Conservation (phyloP, 768 basidiomycete species). For the Boletus edulis region DNA sequence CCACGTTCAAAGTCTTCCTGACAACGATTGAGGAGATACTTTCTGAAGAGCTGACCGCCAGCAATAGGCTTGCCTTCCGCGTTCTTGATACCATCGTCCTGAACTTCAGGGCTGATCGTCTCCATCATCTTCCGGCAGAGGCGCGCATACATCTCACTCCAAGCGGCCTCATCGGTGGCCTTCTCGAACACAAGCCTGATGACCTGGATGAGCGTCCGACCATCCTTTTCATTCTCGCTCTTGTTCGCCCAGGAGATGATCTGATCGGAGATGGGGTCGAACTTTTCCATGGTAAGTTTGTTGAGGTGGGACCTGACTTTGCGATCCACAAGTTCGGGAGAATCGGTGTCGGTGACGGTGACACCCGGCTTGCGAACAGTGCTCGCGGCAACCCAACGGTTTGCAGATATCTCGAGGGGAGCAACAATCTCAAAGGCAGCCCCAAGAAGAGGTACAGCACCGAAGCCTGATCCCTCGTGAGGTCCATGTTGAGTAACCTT, state of each 20-base stretch:
- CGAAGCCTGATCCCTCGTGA: constrained; percentile 33
- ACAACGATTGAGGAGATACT: constrained; percentile 94
- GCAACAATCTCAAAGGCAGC: constrained; percentile 60
- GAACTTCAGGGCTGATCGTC: constrained; percentile 81
- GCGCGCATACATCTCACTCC: constrained; percentile 97
- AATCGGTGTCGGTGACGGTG: constrained; percentile 51
- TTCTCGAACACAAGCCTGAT: constrained; percentile 97
- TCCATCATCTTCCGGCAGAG: constrained; percentile 97
- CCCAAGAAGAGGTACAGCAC: constrained; percentile 30
- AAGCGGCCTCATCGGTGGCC: constrained; percentile 92
- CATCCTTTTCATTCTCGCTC: constrained; percentile 89
- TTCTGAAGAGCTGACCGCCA: constrained; percentile 93
- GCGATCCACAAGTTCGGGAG: constrained; percentile 85
- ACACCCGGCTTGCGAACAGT: constrained; percentile 44
- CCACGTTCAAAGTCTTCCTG: constrained; percentile 98
- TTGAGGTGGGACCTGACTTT: constrained; percentile 92
- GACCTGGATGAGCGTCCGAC: constrained; percentile 92
- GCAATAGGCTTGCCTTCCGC: constrained; percentile 84
- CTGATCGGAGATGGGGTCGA: constrained; percentile 93
- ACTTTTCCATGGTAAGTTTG: constrained; percentile 95
- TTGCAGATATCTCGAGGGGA: constrained; percentile 75
- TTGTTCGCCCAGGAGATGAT: constrained; percentile 96
- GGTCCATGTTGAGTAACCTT: constrained; percentile 38
- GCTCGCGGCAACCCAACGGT: constrained; percentile 70
- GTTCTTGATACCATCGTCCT: constrained; percentile 83